Evolutionary conservation across 2,329 filamentous ascomycete genomes (phyloP), one percentile per base, ranked within the genome.

Genomic region (Arthrobotrys pseudoclavata): DNA sequence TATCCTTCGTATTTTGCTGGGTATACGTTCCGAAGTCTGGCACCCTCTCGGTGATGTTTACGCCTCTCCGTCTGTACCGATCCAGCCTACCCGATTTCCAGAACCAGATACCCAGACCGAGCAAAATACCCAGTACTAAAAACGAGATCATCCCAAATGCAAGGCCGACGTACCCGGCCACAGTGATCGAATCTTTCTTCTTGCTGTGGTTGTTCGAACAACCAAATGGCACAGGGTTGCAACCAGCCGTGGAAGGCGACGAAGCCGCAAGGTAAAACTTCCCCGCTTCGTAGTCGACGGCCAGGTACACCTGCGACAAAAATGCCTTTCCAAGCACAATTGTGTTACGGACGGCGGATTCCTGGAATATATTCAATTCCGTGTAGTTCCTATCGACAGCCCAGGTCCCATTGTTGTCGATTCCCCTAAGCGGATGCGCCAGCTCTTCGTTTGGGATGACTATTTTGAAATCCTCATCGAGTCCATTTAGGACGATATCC

Each of bases 311-410:
- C 24, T 68, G 64, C 12, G 72, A 76, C 26, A 76, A 22, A 61
- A 76, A 76, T 15, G 72, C 72, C 18, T 76, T 76, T n/a, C 72
- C 72, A 5, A 76, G 67, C 15, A 76, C 72, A 48, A 76, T 76
- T 6, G 72, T 76, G 31, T 76, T 76, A 1, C 72, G 57, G 47
- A 76, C 63, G 1, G 72, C 72, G 5, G 64, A 64, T 29, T 63
- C 72, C 24, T 76, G 72, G 42, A 76, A 76, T 60, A 76, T 60
- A 62, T 76, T 76, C 24, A 76, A 29, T 37, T 76, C 72, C 20
- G 72, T 76, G 20, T 69, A 76, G 40, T 76, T 76, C 18, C n/a
- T 57, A 18, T 69, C 42, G 24, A 76, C 66, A 20, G 66, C 72
- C 29, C 57, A 76, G 4, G 57, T 60, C 10, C 72, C 72, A n/a